phyloP scores from a whole-genome alignment of 2,329 filamentous ascomycete genomes.

The Paraconiothyrium sp. region DNA sequence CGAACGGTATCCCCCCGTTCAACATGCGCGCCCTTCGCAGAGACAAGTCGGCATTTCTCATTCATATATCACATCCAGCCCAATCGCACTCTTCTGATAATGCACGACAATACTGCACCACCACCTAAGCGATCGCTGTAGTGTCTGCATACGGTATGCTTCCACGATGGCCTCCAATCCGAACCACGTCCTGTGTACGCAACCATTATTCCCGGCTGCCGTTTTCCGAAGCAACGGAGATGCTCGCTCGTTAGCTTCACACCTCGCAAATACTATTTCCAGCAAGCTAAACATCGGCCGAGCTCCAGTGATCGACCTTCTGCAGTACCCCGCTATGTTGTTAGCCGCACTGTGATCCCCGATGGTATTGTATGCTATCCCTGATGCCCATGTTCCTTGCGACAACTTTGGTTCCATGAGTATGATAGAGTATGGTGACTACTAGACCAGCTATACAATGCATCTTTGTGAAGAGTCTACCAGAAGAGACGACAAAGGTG shows the following conservation, averaged over 20 bases:
- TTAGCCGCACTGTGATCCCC: neutral
- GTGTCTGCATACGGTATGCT: neutral
- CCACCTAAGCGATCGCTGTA: neutral
- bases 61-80: neutral
- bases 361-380: neutral
- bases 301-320: neutral
- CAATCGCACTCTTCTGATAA: neutral
- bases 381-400: neutral
- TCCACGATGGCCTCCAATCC: neutral
- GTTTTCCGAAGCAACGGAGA: neutral
- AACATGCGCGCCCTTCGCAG: neutral
- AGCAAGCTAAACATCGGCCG: neutral
- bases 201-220: neutral
- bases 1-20: too few relatives aligned
- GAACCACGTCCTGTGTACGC: too few relatives aligned
- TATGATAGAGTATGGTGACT: neutral
- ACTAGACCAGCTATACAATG: neutral
- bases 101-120: neutral
- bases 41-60: neutral
- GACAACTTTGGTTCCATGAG: neutral
- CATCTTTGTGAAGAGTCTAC: neutral
- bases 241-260: neutral
- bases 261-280: neutral
- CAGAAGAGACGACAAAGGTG: neutral
- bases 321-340: neutral